A percentile compares a stretch with the other conserved stretches of the same genome.
These are phyloP conservation scores for Lactuca sativa DNA, from an alignment of 129 eudicot genomes.

Conservation along the genomic window DNA sequence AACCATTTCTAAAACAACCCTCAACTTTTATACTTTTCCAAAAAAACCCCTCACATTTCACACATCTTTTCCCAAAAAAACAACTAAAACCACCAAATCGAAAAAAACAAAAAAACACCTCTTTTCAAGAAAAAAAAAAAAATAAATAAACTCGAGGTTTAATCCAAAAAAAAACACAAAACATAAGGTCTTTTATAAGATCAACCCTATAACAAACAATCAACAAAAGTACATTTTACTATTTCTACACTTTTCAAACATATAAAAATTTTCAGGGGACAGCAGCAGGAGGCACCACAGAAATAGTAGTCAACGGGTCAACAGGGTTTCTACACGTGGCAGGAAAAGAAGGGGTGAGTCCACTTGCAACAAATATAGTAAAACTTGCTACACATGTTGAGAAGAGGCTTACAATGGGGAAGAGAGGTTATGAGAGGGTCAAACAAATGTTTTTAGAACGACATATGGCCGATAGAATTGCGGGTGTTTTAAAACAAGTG, in stretches of 20 bases:
- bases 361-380: conserved; percentile 70
- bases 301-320: conserved; percentile 73
- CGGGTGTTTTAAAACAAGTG: conserved; percentile 60
- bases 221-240: no score
- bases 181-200: no score
- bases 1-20: no score
- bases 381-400: conserved; percentile 64
- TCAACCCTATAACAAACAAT: no score
- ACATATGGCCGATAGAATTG: conserved; percentile 78
- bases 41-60: no score
- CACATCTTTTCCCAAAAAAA: no score
- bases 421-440: conserved; percentile 69
- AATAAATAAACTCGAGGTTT: no score
- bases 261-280: conserved; percentile 58
- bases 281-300: conserved; percentile 87
- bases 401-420: conserved; percentile 70
- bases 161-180: no score
- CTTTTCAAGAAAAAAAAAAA: no score
- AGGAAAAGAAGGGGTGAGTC: conserved; percentile 75
- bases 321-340: conserved; percentile 77
- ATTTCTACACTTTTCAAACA: neutral
- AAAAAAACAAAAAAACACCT: no score
- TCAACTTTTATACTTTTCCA: no score
- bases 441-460: conserved; percentile 72
- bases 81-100: no score